phyloP scores from a whole-genome alignment of 2,329 filamentous ascomycete genomes.

The Colletotrichum limetticola region DNA sequence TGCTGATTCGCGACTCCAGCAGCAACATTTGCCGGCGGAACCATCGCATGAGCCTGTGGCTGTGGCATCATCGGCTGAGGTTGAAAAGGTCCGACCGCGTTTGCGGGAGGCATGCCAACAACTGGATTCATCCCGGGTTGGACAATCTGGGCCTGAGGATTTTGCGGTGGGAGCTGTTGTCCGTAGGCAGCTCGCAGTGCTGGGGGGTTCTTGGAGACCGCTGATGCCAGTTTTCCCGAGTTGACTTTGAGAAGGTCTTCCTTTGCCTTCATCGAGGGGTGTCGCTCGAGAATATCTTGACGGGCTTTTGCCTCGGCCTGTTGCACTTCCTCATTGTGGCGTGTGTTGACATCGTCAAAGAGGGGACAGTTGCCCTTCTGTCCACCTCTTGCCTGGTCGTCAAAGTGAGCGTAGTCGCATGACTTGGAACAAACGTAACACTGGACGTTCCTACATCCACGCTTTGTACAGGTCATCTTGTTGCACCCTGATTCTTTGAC shows the following conservation, averaged over 20 bases:
- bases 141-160: no score
- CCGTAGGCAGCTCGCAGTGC: no score
- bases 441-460: conserved; percentile 61
- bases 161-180: no score
- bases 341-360: conserved; percentile 70
- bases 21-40: no score
- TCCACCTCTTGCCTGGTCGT: conserved; percentile 59
- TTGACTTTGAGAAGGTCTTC: conserved; percentile 68
- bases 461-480: conserved; percentile 79
- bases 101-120: no score
- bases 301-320: conserved; percentile 69
- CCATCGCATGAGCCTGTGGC: no score
- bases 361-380: conserved; percentile 71
- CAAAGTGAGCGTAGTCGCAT: conserved; percentile 77
- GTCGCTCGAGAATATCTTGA: conserved; percentile 63
- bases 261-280: conserved; percentile 69
- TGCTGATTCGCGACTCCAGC: no score
- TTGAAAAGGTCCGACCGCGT: no score
- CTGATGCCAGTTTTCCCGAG: conserved; percentile 59
- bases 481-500: conserved; percentile 86
- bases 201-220: conserved; percentile 39
- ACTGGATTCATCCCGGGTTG: no score
- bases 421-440: conserved; percentile 80
- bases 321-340: conserved; percentile 72
- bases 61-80: no score